Conservation (phyloP, 192 early-diverging fungal species). For the Glomus cerebriforme region DNA sequence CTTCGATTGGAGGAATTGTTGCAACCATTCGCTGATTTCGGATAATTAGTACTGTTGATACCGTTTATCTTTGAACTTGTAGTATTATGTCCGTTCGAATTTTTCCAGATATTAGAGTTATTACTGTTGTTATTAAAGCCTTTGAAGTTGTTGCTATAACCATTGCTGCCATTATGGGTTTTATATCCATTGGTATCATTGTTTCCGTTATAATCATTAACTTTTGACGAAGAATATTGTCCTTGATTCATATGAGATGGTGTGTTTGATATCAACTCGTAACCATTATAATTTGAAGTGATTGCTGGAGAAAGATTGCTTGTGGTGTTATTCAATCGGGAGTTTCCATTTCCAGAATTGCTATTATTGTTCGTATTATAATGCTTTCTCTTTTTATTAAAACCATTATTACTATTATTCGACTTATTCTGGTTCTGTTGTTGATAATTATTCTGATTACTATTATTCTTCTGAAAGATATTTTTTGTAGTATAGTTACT, state of each 20-base stretch:
- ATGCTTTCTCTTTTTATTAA: neutral
- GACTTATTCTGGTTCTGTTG: neutral
- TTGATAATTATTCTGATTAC: neutral
- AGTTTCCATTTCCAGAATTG: neutral
- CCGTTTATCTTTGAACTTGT: neutral
- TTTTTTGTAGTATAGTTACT: neutral
- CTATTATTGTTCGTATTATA: no score
- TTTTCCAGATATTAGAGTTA: neutral
- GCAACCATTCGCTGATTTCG: neutral
- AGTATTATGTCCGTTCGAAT: neutral
- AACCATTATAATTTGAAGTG: neutral
- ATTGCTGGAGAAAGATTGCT: no score
- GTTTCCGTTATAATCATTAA: neutral
- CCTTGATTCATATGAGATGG: neutral
- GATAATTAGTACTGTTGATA: neutral
- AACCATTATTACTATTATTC: neutral
- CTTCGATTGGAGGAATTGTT: neutral
- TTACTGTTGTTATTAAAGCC: neutral
- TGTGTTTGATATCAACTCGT: neutral
- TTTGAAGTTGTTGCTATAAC: neutral
- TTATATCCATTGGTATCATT: neutral
- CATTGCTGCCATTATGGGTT: neutral
- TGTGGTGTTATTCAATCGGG: no score
- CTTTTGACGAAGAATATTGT: neutral
- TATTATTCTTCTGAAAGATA: neutral